Evolutionary conservation across 2,329 filamentous ascomycete species (phyloP).

Genomic region (Pseudonectria buxi): DNA sequence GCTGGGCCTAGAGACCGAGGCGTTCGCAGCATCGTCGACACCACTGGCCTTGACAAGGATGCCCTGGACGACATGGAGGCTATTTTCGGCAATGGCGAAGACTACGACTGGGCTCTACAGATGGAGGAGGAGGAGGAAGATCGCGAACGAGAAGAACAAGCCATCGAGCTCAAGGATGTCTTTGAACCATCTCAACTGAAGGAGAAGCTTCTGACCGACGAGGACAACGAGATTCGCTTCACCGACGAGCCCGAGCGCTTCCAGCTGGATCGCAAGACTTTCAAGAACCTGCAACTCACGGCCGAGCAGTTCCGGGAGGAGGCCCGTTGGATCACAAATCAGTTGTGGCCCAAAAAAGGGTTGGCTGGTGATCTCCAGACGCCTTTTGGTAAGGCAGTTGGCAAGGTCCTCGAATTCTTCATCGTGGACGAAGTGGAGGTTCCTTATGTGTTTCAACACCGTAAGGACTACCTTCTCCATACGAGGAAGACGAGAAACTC

Average conservation of each 20-base stretch:
- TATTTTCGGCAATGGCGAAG: conserved; percentile 91
- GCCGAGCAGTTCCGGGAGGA: conserved; percentile 88
- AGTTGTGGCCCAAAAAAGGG: conserved; percentile 83
- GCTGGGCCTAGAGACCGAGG: conserved; percentile 70
- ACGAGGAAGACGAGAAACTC: conserved; percentile 63
- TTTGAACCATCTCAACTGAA: conserved; percentile 94
- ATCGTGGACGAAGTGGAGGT: conserved; percentile 92
- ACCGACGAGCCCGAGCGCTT: conserved; percentile 90
- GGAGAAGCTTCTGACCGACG: conserved; percentile 91
- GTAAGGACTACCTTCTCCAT: conserved; percentile 95
- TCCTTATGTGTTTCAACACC: conserved; percentile 95
- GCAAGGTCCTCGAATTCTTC: conserved; percentile 91
- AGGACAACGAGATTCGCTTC: conserved; percentile 84
- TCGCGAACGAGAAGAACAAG: conserved; percentile 70
- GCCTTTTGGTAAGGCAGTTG: conserved; percentile 81
- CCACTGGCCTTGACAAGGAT: conserved; percentile 81
- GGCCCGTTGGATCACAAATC: conserved; percentile 81
- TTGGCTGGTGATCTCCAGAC: conserved; percentile 64
- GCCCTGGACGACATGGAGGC: conserved; percentile 92
- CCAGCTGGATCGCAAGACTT: conserved; percentile 83
- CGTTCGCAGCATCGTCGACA: conserved; percentile 65
- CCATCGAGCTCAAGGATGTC: conserved; percentile 90
- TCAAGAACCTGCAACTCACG: conserved; percentile 72
- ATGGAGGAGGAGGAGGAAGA: conserved; percentile 82
- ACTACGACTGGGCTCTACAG: conserved; percentile 91